A percentile compares a stretch with the other conserved stretches of the same genome.
These are phyloP conservation scores for Paraphaeosphaeria minitans DNA, from an alignment of 2,329 filamentous ascomycete genomes.

Conservation along the genomic window DNA sequence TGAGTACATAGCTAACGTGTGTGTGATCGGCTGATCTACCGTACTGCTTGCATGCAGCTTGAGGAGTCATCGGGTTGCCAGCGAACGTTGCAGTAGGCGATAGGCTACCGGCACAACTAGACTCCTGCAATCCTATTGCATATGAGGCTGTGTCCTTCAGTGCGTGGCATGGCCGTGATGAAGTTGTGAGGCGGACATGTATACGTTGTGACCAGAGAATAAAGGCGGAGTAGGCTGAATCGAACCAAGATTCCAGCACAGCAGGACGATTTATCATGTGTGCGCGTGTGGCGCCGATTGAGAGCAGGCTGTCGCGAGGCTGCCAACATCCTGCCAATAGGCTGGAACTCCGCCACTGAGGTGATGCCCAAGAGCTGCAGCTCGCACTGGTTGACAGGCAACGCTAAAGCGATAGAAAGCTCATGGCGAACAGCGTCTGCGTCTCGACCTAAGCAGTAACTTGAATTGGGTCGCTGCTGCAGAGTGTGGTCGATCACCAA, in stretches of 20 bases:
- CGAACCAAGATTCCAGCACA: not conserved
- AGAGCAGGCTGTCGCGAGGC: not conserved
- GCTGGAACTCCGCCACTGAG: not conserved
- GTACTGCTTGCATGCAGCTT: not conserved
- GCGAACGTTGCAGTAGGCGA: not conserved
- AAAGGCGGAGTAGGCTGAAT: not conserved
- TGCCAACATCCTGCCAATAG: too few relatives aligned
- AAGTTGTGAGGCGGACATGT: not conserved
- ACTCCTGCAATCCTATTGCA: not conserved
- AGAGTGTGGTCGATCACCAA: not conserved
- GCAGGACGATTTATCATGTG: not conserved
- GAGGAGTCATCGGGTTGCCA: not conserved
- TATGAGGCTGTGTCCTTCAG: not conserved
- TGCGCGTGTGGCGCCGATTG: not conserved
- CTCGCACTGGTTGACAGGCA: not conserved
- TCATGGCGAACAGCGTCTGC: not conserved
- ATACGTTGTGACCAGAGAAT: not conserved
- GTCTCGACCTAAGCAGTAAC: not conserved
- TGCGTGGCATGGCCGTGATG: not conserved
- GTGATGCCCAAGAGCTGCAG: not conserved
- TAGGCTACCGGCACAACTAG: not conserved
- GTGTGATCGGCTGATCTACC: not conserved
- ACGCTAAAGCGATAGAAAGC: not conserved
- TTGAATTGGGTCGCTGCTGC: not conserved
- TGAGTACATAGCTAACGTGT: not conserved